Percentiles rank a stretch among this genome's conserved stretches.
Evolutionary conservation across 2,329 filamentous ascomycete species (phyloP).

Genomic region (Penicillium freii): DNA sequence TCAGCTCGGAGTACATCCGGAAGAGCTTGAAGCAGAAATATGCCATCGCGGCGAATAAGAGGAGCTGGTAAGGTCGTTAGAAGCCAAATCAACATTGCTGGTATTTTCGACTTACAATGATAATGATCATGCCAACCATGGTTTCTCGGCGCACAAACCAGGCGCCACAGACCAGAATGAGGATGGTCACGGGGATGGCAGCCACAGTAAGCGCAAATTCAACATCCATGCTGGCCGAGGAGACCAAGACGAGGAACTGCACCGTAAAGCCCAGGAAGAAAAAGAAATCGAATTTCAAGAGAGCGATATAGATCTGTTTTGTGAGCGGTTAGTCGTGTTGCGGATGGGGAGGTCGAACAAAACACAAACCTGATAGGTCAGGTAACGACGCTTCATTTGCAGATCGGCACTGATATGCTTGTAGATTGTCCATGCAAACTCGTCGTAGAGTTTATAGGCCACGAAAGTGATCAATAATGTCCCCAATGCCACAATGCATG

Average conservation of each 20-base stretch:
- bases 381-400: slow-evolving; percentile 92
- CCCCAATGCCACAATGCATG: slow-evolving; percentile 73
- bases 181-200: slow-evolving; percentile 86
- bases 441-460: slow-evolving; percentile 94
- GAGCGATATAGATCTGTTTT: slow-evolving; percentile 85
- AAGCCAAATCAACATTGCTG: slow-evolving; percentile 1
- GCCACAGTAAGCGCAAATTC: slow-evolving; percentile 86
- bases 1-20: slow-evolving; percentile 77
- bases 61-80: slow-evolving; percentile 48
- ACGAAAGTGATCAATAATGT: slow-evolving; percentile 72
- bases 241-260: slow-evolving; percentile 93
- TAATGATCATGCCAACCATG: slow-evolving; percentile 69
- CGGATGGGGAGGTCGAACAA: not conserved
- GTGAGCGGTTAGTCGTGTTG: slow-evolving; percentile 19
- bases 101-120: slow-evolving; percentile 58
- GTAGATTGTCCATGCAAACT: slow-evolving; percentile 99
- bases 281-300: slow-evolving; percentile 99
- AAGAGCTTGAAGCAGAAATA: slow-evolving; percentile 99
- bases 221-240: slow-evolving; percentile 61
- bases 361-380: slow-evolving; percentile 81
- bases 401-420: slow-evolving; percentile 98
- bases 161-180: slow-evolving; percentile 80
- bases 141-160: slow-evolving; percentile 83
- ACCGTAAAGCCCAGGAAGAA: slow-evolving; percentile 99
- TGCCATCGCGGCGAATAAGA: slow-evolving; percentile 83